phyloP scores from a whole-genome alignment of 257 asterid species.

The Lycium ferocissimum region DNA sequence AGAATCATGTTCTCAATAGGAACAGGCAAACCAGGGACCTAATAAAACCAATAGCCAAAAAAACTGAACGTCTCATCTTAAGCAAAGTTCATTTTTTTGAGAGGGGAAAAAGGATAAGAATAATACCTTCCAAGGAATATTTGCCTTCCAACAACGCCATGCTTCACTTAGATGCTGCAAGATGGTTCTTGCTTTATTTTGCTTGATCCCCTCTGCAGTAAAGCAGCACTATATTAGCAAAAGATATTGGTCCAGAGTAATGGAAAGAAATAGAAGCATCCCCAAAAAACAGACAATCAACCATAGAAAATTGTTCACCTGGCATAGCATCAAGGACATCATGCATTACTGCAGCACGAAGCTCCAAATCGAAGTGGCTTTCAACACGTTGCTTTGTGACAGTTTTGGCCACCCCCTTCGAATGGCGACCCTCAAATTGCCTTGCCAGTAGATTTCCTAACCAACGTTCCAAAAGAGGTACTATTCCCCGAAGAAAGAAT shows the following conservation, averaged over 20 bases:
- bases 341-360: conserved; percentile 99
- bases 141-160: conserved; percentile 99
- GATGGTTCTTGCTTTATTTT: conserved; percentile 94
- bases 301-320: conserved; percentile 46
- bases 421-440: conserved; percentile 97
- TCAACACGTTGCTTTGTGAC: conserved; percentile 99
- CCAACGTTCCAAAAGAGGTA: conserved; percentile 99
- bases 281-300: neutral
- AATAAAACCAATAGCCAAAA: conserved; percentile 30
- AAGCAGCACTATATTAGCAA: conserved; percentile 27
- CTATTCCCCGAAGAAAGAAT: conserved; percentile 98
- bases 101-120: neutral
- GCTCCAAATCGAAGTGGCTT: conserved; percentile 98
- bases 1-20: conserved; percentile 99
- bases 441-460: conserved; percentile 94
- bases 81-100: neutral
- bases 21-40: conserved; percentile 98
- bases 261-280: neutral
- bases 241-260: neutral
- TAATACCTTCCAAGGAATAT: conserved; percentile 96
- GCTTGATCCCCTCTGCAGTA: conserved; percentile 91
- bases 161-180: conserved; percentile 99
- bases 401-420: conserved; percentile 99
- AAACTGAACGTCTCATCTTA: neutral
- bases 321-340: conserved; percentile 99